These are phyloP conservation scores for Pleurozium schreberi DNA, from an alignment of 225 moss, liverwort and hornwort species.

Conservation along the genomic window DNA sequence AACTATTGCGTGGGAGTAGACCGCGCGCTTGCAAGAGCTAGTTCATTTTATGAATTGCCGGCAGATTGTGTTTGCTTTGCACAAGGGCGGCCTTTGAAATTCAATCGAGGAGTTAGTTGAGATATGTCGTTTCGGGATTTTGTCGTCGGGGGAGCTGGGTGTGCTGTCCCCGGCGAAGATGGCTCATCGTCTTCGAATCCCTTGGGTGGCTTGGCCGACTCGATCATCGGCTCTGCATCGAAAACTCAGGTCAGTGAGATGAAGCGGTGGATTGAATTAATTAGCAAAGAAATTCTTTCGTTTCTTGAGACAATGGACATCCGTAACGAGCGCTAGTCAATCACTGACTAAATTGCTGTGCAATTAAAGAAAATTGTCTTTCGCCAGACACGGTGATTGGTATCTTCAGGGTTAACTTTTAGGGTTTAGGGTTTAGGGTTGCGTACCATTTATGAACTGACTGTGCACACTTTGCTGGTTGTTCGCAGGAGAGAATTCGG, in stretches of 20 bases:
- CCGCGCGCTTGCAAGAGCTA: not conserved
- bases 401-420: not conserved
- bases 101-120: not conserved
- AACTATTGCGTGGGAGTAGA: not conserved
- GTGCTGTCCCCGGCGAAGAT: constrained; percentile 70
- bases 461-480: not conserved
- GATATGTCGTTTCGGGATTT: constrained; percentile 83
- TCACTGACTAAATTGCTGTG: not conserved
- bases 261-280: not conserved
- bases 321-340: not conserved
- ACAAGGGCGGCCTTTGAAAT: not conserved
- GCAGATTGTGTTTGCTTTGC: not conserved
- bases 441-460: not conserved
- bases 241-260: constrained; percentile 68
- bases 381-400: not conserved
- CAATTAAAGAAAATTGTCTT: not conserved
- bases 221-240: constrained; percentile 72
- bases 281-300: not conserved
- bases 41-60: not conserved
- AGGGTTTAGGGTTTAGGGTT: not conserved
- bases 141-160: constrained; percentile 84
- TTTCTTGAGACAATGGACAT: not conserved
- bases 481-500: constrained; percentile 54
- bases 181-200: constrained; percentile 89
- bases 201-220: constrained; percentile 77